A percentile compares a stretch with the other conserved stretches of the same genome.
phyloP scores from a whole-genome alignment of 2,329 filamentous ascomycete species.

The Colletotrichum spaethianum region DNA sequence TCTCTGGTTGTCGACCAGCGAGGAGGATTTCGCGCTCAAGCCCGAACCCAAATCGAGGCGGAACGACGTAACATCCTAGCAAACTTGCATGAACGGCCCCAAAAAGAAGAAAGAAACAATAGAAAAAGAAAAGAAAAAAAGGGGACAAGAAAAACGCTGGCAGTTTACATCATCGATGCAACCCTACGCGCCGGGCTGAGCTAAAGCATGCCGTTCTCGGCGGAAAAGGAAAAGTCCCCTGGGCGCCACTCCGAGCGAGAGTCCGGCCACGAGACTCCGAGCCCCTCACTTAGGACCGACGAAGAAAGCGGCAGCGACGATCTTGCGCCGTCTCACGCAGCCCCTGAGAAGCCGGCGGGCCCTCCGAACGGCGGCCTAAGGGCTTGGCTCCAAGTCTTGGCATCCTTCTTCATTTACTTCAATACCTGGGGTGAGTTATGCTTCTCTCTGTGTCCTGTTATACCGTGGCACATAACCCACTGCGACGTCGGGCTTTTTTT shows the following conservation, averaged over 20 bases:
- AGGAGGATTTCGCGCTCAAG: neutral
- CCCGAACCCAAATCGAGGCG: neutral
- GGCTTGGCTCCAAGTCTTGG: constrained; percentile 65
- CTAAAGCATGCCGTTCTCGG: constrained; percentile 11
- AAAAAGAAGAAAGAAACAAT: neutral
- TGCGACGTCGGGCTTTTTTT: neutral
- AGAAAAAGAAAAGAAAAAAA: neutral
- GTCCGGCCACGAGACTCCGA: constrained; percentile 10
- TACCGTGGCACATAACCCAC: neutral
- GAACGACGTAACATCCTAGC: neutral
- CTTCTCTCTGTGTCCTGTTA: too few species aligned
- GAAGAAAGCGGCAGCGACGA: constrained; percentile 29
- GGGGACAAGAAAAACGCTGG: too few species aligned
- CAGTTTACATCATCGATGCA: neutral
- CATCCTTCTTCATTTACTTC: constrained; percentile 65
- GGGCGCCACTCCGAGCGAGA: neutral
- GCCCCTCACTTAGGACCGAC: constrained; percentile 4
- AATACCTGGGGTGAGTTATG: constrained; percentile 51
- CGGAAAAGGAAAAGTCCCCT: constrained; percentile 24
- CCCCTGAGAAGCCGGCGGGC: constrained; percentile 11
- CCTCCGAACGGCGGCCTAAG: constrained; percentile 47
- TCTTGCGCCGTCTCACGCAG: neutral
- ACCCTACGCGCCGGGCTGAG: neutral
- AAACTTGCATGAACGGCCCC: neutral
- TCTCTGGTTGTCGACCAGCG: neutral